Base-by-base conservation (phyloP, 495 filamentous ascomycete genomes). In the Penicillium flavigenum region DNA sequence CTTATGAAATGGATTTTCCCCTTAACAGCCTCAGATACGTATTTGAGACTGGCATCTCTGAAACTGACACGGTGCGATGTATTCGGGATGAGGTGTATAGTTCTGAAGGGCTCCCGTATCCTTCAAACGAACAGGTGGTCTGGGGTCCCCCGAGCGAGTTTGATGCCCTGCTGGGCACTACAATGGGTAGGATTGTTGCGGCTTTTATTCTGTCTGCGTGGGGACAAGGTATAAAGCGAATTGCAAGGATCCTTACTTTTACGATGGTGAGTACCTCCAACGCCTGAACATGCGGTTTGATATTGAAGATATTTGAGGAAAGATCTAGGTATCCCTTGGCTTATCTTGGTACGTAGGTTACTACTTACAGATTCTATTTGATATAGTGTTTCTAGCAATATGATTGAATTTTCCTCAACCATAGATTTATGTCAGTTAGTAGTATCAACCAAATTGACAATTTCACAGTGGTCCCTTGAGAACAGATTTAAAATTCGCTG, bases 241-340 rank as follows among this genome's bases (percentile, higher is more conserved):
- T 54, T 44, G 5, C n/a, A 6, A 31, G 27, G 17, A 45, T 54
- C 8, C 8, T 44, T 32, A 45, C 38, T 20, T 54, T 54, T 19
- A 54, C 3, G 44, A 26, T 24, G 26, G 19, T 34, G 10, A 11
- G 5, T 5, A 45, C 5, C n/a, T 44, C 22, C 9, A 11, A 8
- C 27, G 24, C 3, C 6, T 54, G 26, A 32, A 54, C 17, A 44
- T 54, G 17, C 39, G 51, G 1, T 45, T 54, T 34, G 51, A 54
- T 22, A 12, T 39, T 36, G 48, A 38, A 12, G 48, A 51, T 39
- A 4, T 51, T 7, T 26, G 12, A 38, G 12, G 42, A 5, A 8
- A 8, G 6, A 29, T 8, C 7, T 39, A 17, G n/a, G 36, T 3
- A n/a, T n/a, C 36, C 6, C 36, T 39, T n/a, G 29, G 9, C 9